Base-by-base conservation (phyloP, 495 filamentous ascomycete species). In the Hypoxylon lenormandii region DNA sequence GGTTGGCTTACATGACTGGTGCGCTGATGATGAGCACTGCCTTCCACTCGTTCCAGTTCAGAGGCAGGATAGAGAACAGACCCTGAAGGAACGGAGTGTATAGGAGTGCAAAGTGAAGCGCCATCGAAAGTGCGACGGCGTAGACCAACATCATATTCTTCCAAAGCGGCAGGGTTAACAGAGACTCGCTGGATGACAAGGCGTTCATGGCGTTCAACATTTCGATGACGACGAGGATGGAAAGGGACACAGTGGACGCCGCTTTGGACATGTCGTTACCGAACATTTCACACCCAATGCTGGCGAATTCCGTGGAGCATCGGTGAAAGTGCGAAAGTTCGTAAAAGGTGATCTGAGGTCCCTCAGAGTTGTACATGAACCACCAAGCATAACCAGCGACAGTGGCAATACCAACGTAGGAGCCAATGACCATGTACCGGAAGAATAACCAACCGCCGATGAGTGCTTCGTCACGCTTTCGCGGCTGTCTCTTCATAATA, bases 201-300 rank as follows among this genome's bases (percentile, higher is more conserved):
- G 95, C 95, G 77, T 99, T 99, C 92, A 99, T 97, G 60, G 96
- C 96, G 80, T 99, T 99, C 70, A 99, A 83, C 96, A 99, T 99
- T 84, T 99, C 96, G 75, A 99, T 98, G 64, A 97, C 93, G 26
- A 99, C 96, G 22, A 99, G 86, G 75, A 90, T 91, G 36, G 81
- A 96, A 36, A 99, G 87, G 15, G 93, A 97, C 28, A 98, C 87
- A 4, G 96, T 99, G n/a, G 94, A 97, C 3, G 93, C 96, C 18
- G 94, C 88, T 78, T 92, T 95, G 62, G 92, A 85, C 87, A 92
- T 91, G 65, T 95, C 88, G 72, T 97, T 92, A 50, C 84, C 77
- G 82, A 99, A 99, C 86, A 99, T 99, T 70, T 89, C 83, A 79
- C 96, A 99, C 52, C 94, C 94, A 76, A 97, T 92, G 70, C 94